Evolutionary conservation across 2,329 filamentous ascomycete species (phyloP).

Genomic region (Aspergillus sp.): DNA sequence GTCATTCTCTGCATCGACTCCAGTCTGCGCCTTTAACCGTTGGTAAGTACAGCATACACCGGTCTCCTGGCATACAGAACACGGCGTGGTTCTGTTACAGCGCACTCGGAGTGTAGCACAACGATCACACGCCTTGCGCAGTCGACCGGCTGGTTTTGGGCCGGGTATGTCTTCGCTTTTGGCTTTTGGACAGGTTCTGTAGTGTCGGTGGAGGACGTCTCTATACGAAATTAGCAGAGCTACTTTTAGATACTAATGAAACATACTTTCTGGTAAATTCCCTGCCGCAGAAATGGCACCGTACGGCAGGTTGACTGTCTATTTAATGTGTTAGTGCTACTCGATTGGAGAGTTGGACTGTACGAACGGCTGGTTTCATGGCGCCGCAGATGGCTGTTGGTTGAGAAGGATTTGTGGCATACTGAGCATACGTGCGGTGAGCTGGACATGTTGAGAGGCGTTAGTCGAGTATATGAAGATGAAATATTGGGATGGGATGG

Average conservation of each 20-base stretch:
- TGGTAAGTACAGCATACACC: background rate
- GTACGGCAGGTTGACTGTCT: background rate
- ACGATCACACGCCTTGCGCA: background rate
- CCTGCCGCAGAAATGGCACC: background rate
- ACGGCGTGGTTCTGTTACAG: background rate
- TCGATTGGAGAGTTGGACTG: background rate
- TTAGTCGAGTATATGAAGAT: too few relatives aligned
- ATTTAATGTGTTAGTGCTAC: background rate
- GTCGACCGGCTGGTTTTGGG: background rate
- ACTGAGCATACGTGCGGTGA: background rate
- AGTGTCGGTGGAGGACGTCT: background rate
- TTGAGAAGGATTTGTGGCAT: background rate
- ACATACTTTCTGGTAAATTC: background rate
- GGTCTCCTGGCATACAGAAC: background rate
- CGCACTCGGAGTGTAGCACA: background rate
- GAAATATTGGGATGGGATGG: too few relatives aligned
- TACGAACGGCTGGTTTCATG: background rate
- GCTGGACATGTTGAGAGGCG: background rate
- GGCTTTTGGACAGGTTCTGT: background rate
- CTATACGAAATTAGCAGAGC: background rate
- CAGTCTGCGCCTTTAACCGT: background rate
- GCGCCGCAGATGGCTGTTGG: background rate
- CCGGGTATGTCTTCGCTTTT: background rate
- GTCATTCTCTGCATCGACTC: too few relatives aligned
- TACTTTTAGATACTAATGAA: fast-evolving